Evolutionary conservation across 441 rosid genomes (phyloP).

Genomic region (Populus hybrid): DNA sequence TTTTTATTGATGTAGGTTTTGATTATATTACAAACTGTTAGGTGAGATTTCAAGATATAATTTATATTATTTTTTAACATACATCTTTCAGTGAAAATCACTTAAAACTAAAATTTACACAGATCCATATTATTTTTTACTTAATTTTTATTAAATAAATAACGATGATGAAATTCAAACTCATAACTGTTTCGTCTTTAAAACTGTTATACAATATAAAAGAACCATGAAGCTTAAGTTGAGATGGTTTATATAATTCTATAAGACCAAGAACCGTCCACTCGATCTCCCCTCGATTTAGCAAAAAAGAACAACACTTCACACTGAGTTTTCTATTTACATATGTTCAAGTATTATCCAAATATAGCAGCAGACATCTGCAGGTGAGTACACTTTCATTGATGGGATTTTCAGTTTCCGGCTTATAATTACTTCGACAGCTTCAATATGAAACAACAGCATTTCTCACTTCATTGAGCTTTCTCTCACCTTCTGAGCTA

Average conservation of each 20-base stretch:
- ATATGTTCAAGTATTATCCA: conserved; percentile 37
- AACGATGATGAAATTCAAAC: fast-evolving
- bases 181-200: fast-evolving
- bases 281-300: conserved; percentile 25
- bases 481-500: conserved; percentile 9
- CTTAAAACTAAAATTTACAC: too few relatives aligned
- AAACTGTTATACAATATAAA: too few relatives aligned
- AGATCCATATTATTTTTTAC: fast-evolving
- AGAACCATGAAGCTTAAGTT: too few relatives aligned
- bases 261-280: conserved; percentile 8
- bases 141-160: too few relatives aligned
- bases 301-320: conserved; percentile 33
- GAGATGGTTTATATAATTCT: too few relatives aligned
- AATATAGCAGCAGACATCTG: conserved; percentile 36
- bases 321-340: conserved; percentile 39
- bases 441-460: conserved; percentile 17
- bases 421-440: conserved; percentile 14
- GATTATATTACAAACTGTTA: too few relatives aligned
- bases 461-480: conserved; percentile 4
- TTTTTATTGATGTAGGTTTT: too few relatives aligned
- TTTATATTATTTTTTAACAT: too few relatives aligned
- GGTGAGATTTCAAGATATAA: too few relatives aligned
- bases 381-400: conserved; percentile 25
- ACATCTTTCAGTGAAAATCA: too few relatives aligned
- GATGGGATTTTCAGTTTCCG: conserved; percentile 27